Percentiles rank a stretch among this genome's conserved stretches.
Conservation (phyloP, 805 yeast genomes). For the Zygosaccharomyces gambellarensis region DNA sequence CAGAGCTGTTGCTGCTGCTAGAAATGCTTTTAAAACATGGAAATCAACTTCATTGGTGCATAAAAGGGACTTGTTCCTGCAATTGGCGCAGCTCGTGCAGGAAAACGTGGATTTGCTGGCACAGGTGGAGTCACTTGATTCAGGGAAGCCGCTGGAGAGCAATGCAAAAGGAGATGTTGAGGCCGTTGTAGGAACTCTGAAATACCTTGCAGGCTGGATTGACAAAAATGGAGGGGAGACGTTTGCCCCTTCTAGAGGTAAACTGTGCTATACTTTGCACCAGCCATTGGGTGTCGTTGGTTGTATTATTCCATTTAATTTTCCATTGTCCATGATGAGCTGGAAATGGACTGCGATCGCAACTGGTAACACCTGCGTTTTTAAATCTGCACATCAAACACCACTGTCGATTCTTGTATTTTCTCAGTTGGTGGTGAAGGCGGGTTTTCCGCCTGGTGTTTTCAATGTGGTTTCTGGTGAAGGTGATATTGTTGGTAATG, state of each 20-base stretch:
- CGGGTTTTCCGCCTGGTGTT: slow-evolving; percentile 49
- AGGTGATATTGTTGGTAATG: slow-evolving; percentile 44
- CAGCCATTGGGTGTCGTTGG: slow-evolving; percentile 52
- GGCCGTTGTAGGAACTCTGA: slow-evolving; percentile 51
- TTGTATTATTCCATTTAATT: slow-evolving; percentile 51
- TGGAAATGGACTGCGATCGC: slow-evolving; percentile 48
- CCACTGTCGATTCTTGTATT: slow-evolving; percentile 44
- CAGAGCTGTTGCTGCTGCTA: slow-evolving; percentile 49
- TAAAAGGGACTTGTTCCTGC: slow-evolving; percentile 44
- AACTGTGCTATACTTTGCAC: slow-evolving; percentile 50
- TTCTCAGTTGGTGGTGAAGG: slow-evolving; percentile 41
- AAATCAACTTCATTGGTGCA: slow-evolving; percentile 41
- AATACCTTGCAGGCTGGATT: slow-evolving; percentile 71
- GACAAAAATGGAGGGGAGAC: slow-evolving; percentile 64
- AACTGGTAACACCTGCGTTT: slow-evolving; percentile 45
- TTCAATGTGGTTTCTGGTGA: slow-evolving; percentile 43
- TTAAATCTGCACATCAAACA: slow-evolving; percentile 48
- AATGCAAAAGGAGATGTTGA: slow-evolving; percentile 58
- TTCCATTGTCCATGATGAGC: slow-evolving; percentile 46
- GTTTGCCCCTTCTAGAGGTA: slow-evolving; percentile 53
- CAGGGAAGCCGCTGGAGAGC: slow-evolving; percentile 51
- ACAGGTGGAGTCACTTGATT: slow-evolving; percentile 53
- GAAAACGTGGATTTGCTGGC: slow-evolving; percentile 48
- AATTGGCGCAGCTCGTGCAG: slow-evolving; percentile 47
- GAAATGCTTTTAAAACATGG: slow-evolving; percentile 50